Evolutionary conservation across 2,329 filamentous ascomycete genomes (phyloP).

Genomic region (Tolypocladium guangdongense): DNA sequence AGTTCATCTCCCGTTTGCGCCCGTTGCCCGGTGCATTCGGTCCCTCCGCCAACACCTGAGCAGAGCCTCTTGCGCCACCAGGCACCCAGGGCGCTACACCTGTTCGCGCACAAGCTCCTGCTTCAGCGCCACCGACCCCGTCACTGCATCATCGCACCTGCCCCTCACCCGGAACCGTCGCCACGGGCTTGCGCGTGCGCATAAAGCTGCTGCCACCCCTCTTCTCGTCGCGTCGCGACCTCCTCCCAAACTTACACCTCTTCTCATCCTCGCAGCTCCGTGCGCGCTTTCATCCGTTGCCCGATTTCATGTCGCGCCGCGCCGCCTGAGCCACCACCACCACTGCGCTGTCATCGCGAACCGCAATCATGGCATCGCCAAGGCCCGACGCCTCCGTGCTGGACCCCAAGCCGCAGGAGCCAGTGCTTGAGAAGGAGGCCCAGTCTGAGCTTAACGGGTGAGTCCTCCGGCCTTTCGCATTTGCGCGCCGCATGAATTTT

Average conservation of each 20-base stretch:
- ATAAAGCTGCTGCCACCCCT: neutral
- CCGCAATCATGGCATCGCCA: constrained; percentile 44
- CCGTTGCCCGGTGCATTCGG: neutral
- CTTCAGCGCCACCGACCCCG: neutral
- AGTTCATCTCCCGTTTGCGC: neutral
- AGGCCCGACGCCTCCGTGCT: constrained; percentile 26
- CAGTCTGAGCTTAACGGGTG: constrained; percentile 27
- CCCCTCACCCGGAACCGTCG: neutral
- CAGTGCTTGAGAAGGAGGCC: constrained; percentile 15
- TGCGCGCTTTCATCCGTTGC: constrained; percentile 2
- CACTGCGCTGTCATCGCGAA: constrained; percentile 24
- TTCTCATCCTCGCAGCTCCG: neutral
- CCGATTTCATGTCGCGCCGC: constrained; percentile 26
- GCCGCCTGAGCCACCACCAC: constrained; percentile 15
- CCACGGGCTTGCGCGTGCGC: neutral
- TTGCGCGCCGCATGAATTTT: neutral
- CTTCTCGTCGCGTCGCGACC: constrained; percentile 1
- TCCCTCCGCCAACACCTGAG: neutral
- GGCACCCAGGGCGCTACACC: neutral
- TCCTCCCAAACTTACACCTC: neutral
- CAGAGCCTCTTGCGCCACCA: neutral
- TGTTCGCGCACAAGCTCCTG: neutral
- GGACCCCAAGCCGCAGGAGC: constrained; percentile 36
- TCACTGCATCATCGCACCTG: neutral
- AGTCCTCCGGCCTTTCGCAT: constrained; percentile 11